Evolutionary conservation across 2,329 filamentous ascomycete genomes (phyloP), one percentile per base, ranked within the genome.

Genomic region (Fusarium fujikuroi): DNA sequence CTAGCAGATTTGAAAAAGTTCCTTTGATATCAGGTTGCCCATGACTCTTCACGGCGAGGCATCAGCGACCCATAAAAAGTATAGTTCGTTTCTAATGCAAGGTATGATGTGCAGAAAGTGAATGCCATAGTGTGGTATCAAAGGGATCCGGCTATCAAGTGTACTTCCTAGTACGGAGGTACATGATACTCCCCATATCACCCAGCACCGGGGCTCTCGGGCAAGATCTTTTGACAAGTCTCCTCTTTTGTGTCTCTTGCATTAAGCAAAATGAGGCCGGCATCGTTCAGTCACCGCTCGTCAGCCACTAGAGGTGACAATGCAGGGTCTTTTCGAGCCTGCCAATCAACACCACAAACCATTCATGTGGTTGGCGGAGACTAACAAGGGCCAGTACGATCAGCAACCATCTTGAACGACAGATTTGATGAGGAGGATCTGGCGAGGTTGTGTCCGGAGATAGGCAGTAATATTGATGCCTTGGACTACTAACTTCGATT

Each of bases 31-130:
- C 56, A 63, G 43, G 39, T 43, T 59, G 59, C 39, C 32, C 36
- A 54, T 74, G 72, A 74, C 68, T 74, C 59, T 69, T 74, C 39
- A 58, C 72, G 72, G 72, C 68, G 58, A 74, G 63, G 46, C 52
- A 63, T 63, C 62, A 68, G 68, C 42, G 44, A 54, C 52, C 36
- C 67, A 28, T 50, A 58, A 66, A 59, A 44, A 54, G 71, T 60
- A 65, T 73, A 49, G 53, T 50, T 53, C n/a, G 47, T 34, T 69
- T 63, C 36, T 36, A 16, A 54, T 73, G 70, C 52, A 69, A 63
- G 60, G 56, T 73, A 63, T 73, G 66, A 66, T 60, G 57, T 73
- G 70, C 66, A 71, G 58, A 47, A 46, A 32, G 39, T 58, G 44
- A 39, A 39, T 34, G 32, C 44, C 32, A 47, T 23, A 39, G 28